Evolutionary conservation across 2,329 filamentous ascomycete genomes (phyloP).

Genomic region (Phoma sp.): DNA sequence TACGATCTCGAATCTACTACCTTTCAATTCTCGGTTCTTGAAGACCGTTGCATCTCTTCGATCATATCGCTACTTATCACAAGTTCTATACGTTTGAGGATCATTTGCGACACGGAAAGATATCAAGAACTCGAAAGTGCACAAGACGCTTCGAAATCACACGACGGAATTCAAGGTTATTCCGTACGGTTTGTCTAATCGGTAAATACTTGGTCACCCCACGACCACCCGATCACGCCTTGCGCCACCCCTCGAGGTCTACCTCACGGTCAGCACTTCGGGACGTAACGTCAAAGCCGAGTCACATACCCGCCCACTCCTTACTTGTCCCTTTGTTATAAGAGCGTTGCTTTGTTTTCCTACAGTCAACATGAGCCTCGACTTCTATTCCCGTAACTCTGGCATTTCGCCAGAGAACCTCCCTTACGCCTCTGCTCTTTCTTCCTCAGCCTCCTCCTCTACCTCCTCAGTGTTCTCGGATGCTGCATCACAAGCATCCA

Average conservation of each 20-base stretch:
- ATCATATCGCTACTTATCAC: constrained; percentile 21
- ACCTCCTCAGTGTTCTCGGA: constrained; percentile 79
- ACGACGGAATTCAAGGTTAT: constrained; percentile 44
- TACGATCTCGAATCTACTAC: constrained; percentile 24
- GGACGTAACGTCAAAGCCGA: constrained; percentile 42
- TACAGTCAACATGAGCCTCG: constrained; percentile 48
- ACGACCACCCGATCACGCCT: constrained; percentile 46
- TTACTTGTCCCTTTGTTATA: constrained; percentile 33
- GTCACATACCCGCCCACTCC: constrained; percentile 41
- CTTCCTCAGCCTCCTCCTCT: constrained; percentile 77
- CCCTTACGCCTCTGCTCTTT: constrained; percentile 73
- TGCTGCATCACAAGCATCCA: constrained; percentile 70
- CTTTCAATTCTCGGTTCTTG: constrained; percentile 20
- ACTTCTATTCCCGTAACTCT: constrained; percentile 42
- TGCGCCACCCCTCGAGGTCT: constrained; percentile 42
- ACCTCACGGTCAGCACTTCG: constrained; percentile 46
- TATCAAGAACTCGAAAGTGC: constrained; percentile 27
- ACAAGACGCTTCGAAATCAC: constrained; percentile 36
- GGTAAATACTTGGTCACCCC: constrained; percentile 49
- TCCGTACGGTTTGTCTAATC: constrained; percentile 49
- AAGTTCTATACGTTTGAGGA: constrained; percentile 23
- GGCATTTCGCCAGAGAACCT: constrained; percentile 49
- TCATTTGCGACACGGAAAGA: constrained; percentile 26
- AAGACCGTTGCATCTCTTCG: constrained; percentile 18
- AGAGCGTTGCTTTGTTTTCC: constrained; percentile 26